Evolutionary conservation across 257 asterid genomes (phyloP).

Genomic region (Solanum phureja): DNA sequence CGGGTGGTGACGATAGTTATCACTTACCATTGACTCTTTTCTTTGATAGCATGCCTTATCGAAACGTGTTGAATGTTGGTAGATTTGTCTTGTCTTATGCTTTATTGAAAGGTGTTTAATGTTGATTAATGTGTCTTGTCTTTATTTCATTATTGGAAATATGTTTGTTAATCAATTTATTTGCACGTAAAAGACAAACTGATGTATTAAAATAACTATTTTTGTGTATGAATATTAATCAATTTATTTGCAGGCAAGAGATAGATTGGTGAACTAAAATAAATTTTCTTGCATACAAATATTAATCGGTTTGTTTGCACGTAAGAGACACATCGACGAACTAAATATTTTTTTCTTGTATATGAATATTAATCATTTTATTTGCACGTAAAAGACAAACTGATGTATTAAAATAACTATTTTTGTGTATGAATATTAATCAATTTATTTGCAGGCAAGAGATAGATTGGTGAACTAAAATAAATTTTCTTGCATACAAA

Average conservation of each 20-base stretch:
- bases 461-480: no score
- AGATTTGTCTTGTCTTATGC: neutral
- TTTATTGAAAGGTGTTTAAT: neutral
- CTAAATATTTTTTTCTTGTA: no score
- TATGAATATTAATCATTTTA: no score
- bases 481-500: no score
- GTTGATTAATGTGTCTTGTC: neutral
- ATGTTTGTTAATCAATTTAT: neutral
- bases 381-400: no score
- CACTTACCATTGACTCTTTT: neutral
- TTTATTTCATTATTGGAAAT: neutral
- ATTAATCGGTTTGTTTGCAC: neutral
- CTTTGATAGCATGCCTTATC: neutral
- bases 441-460: no score
- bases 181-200: neutral
- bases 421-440: no score
- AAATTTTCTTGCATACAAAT: neutral
- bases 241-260: neutral
- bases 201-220: neutral
- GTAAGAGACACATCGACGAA: no score
- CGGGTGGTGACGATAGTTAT: rapidly evolving
- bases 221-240: neutral
- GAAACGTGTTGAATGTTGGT: neutral
- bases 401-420: no score
- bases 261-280: neutral